A percentile compares a stretch with the other conserved stretches of the same genome.
Evolutionary conservation across 2,329 filamentous ascomycete species (phyloP).

Genomic region (Alternaria panax): DNA sequence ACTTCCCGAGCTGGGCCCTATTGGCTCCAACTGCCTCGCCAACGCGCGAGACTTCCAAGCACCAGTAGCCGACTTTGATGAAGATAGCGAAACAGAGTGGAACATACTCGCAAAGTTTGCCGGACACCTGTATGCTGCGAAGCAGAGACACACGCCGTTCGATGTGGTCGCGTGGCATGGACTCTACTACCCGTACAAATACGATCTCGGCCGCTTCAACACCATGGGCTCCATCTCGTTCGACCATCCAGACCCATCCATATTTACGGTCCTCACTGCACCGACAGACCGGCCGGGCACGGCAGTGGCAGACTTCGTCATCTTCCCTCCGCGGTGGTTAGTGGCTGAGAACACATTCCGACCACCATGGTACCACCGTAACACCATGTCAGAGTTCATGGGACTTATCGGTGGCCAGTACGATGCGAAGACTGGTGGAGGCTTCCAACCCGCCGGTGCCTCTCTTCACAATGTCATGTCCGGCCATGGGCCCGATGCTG

Average conservation of each 20-base stretch:
- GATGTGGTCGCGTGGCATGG: slow-evolving; percentile 77
- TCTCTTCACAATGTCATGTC: slow-evolving; percentile 78
- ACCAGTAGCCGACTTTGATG: slow-evolving; percentile 66
- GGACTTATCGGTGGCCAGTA: slow-evolving; percentile 69
- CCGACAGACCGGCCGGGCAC: slow-evolving; percentile 63
- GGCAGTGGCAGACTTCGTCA: slow-evolving; percentile 72
- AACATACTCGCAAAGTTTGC: slow-evolving; percentile 68
- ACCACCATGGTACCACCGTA: slow-evolving; percentile 75
- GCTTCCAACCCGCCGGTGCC: slow-evolving; percentile 69
- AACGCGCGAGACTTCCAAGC: slow-evolving; percentile 71
- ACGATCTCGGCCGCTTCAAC: slow-evolving; percentile 65
- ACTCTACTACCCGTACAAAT: slow-evolving; percentile 69
- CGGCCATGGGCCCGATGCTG: slow-evolving; percentile 70
- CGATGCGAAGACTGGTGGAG: slow-evolving; percentile 65
- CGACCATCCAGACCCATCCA: slow-evolving; percentile 72
- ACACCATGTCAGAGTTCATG: slow-evolving; percentile 75
- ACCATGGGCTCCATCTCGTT: slow-evolving; percentile 64
- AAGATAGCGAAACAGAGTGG: slow-evolving; percentile 64
- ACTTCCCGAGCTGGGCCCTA: slow-evolving; percentile 71
- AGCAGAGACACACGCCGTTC: slow-evolving; percentile 71
- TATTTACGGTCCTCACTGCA: slow-evolving; percentile 72
- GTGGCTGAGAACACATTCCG: slow-evolving; percentile 74
- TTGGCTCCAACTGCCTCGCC: slow-evolving; percentile 71
- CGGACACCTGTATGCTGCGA: slow-evolving; percentile 66
- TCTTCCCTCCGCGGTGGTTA: slow-evolving; percentile 76